Evolutionary conservation across 116 monocot genomes (phyloP).

Genomic region (Posidonia oceanica): DNA sequence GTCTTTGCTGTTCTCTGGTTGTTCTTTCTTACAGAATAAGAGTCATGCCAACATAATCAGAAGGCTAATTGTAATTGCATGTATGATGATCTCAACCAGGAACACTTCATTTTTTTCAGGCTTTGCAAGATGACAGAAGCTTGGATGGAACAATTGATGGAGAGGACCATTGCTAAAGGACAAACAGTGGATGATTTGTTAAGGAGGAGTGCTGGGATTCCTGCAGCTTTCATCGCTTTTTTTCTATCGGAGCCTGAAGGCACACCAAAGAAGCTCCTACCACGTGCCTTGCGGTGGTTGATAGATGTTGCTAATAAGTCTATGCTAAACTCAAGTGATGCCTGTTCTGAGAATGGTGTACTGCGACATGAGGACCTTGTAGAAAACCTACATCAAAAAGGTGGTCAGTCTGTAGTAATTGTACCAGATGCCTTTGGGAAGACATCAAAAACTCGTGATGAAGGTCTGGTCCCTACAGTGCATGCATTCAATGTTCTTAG

Average conservation of each 20-base stretch:
- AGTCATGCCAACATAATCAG: no score
- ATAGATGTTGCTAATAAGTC: slow-evolving; percentile 57
- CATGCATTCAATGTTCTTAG: slow-evolving; percentile 97
- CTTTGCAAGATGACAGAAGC: slow-evolving; percentile 86
- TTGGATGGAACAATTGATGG: slow-evolving; percentile 94
- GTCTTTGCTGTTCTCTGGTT: no score
- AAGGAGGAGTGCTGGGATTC: slow-evolving; percentile 97
- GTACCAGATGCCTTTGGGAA: slow-evolving; percentile 11
- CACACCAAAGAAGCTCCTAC: slow-evolving; percentile 87
- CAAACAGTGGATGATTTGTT: slow-evolving; percentile 98
- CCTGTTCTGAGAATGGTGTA: slow-evolving; percentile 3
- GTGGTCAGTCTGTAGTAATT: not conserved
- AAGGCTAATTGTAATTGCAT: not conserved
- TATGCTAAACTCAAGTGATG: slow-evolving; percentile 13
- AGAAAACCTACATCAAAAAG: slow-evolving; percentile 2
- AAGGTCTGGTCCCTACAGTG: slow-evolving; percentile 91
- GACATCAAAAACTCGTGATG: slow-evolving; percentile 66
- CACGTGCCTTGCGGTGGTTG: slow-evolving; percentile 63
- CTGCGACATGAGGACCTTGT: not conserved
- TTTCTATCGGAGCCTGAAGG: slow-evolving; percentile 97
- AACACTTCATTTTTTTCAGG: slow-evolving; percentile 27
- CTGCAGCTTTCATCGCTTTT: slow-evolving; percentile 92
- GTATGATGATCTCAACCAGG: not conserved
- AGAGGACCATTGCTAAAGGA: slow-evolving; percentile 63
- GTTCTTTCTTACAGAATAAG: no score